Base-by-base conservation (phyloP, 148 eudicot genomes). In the Dysphania ambrosioides region DNA sequence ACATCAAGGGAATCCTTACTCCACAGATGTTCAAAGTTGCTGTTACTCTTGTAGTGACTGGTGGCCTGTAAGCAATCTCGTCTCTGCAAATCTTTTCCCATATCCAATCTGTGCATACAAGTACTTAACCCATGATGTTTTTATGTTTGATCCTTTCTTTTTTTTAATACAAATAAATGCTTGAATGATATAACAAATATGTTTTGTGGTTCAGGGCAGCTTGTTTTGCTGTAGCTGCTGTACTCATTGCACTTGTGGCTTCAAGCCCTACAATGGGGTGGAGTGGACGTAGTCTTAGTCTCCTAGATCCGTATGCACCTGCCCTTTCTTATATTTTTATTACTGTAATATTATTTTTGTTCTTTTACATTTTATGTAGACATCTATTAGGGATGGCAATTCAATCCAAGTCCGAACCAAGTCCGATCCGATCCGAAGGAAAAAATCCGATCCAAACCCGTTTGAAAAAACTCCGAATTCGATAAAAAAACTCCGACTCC, bases 211-310 rank as follows among this genome's bases (percentile, higher is more conserved):
- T 70, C 91, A 94, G 98, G 92, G 87, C 90, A 44, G 86, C 86
- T 47, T 94, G 92, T 67, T 78, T 83, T 75, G 96, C 89, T 82
- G 93, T 90, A 30, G 79, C 82, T 66, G 97, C 97, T 36, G 87
- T 92, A 77, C 88, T 94, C 27, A 75, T 90, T 57, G 93, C 95
- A 31, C 67, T 94, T 81, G 96, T 94, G 70, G 98, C 98, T 82
- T 90, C 98, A 69, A 94, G 98, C 80, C 98, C 98, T 72, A 94
- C 98, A 51, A 85, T 81, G 82, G 98, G 98, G 81, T 94, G 97
- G 98, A 94, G 98, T 79, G 98, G 98, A 76, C 83, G 98, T 76
- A 94, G 98, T 83, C 84, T 94, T 71, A 94, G 98, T 80, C 85
- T 94, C 66, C 96, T 94, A 78, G 98, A 94, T 86, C 98, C 98